Evolutionary conservation across 129 eudicot genomes (phyloP).

Genomic region (Flaveria brownii): DNA sequence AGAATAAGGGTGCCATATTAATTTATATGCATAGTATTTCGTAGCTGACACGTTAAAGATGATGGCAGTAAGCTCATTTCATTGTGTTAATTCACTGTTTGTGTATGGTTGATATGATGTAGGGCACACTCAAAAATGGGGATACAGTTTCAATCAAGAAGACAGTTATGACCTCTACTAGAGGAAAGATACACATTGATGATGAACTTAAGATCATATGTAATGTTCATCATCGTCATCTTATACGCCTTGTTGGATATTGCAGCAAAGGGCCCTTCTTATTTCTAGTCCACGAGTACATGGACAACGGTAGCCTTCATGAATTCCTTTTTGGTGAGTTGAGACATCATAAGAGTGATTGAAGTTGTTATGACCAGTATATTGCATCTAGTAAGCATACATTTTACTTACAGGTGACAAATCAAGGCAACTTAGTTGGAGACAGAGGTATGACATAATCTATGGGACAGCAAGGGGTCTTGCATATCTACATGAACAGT

Average conservation of each 20-base stretch:
- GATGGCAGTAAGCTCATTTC: not conserved
- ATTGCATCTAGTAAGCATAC: conserved; percentile 11
- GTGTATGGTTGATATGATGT: conserved; percentile 17
- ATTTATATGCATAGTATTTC: conserved; percentile 4
- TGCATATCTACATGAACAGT: conserved; percentile 71
- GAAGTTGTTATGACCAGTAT: conserved; percentile 3
- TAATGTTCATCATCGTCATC: conserved; percentile 68
- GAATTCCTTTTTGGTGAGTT: conserved; percentile 56
- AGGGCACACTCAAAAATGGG: conserved; percentile 61
- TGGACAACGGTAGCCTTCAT: conserved; percentile 79
- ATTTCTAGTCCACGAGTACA: conserved; percentile 61
- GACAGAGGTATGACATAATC: conserved; percentile 56
- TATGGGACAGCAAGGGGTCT: conserved; percentile 67
- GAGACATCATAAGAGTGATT: not conserved
- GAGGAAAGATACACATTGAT: conserved; percentile 53
- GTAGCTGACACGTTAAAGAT: not conserved
- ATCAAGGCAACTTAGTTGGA: conserved; percentile 49
- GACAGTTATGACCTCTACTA: conserved; percentile 38
- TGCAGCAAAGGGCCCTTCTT: conserved; percentile 58
- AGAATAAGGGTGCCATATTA: not conserved
- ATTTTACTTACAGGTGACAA: conserved; percentile 41
- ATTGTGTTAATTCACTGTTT: not conserved
- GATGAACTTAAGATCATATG: conserved; percentile 64
- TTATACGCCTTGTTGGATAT: conserved; percentile 63
- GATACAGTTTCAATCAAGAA: conserved; percentile 57